A percentile compares a stretch with the other conserved stretches of the same genome.
Evolutionary conservation across 2,329 filamentous ascomycete species (phyloP).

Genomic region (Teratosphaeria pseudoeucalypti): DNA sequence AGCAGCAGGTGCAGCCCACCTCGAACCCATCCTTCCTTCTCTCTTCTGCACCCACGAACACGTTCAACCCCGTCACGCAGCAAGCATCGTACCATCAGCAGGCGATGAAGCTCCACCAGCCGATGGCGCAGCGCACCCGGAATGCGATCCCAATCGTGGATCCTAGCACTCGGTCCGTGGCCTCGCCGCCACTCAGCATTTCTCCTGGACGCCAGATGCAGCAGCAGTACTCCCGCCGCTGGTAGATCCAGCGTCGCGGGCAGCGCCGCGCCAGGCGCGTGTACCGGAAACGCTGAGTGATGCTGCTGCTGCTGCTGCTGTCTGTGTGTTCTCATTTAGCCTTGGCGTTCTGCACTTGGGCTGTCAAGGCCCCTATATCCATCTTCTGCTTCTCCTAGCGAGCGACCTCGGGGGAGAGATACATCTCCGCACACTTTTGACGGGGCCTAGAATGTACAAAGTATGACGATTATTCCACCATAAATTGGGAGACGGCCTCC

Average conservation of each 20-base stretch:
- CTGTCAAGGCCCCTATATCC: not conserved
- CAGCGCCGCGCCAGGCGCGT: not conserved
- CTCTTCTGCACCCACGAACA: conserved; percentile 43
- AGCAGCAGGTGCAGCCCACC: conserved; percentile 65
- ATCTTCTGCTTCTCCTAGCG: conserved; percentile 3
- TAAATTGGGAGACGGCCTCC: not conserved
- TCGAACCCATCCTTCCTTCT: conserved; percentile 58
- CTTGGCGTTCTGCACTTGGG: conserved; percentile 1
- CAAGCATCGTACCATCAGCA: conserved; percentile 44
- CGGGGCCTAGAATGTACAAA: conserved; percentile 3
- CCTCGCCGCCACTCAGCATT: conserved; percentile 71
- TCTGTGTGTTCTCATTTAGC: not conserved
- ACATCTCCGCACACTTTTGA: not conserved
- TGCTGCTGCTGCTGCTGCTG: not conserved
- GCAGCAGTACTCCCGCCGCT: conserved; percentile 43
- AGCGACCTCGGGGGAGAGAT: not conserved
- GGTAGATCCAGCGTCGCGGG: conserved; percentile 25
- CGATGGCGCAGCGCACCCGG: conserved; percentile 74
- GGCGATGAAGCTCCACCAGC: conserved; percentile 78
- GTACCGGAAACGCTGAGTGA: conserved; percentile 1
- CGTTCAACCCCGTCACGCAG: conserved; percentile 38
- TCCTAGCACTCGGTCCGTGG: conserved; percentile 81
- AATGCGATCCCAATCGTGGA: conserved; percentile 98
- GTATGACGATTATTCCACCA: conserved; percentile 1
- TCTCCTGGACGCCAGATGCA: conserved; percentile 54